Evolutionary conservation across 176 grass and related monocot species (phyloP), one percentile per base, ranked within the genome.

Genomic region (Aegilops sharonensis): DNA sequence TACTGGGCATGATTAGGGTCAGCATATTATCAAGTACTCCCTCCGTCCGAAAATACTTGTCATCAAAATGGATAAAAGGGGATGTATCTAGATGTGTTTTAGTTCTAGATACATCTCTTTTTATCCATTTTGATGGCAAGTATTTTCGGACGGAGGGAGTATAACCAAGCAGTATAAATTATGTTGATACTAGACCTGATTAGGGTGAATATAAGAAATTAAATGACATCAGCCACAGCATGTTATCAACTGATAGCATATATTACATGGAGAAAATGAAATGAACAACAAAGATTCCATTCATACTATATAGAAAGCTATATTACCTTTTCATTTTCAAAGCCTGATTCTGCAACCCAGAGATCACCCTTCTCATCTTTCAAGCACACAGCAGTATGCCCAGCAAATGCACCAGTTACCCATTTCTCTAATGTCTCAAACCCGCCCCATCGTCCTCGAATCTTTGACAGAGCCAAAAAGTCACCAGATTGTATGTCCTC

Each of bases 381-480:
- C 78, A 99, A 83, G 83, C 91, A 92, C 52, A 97, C 97, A 18
- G 94, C 94, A 68, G 97, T 99, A 71, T 99, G 97, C 24, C 97
- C 97, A 81, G 97, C 97, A 72, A 99, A 99, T 78, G 97, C 94
- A 9, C 97, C 97, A 11, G 94, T 96, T 59, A 96, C 97, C 97
- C 97, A 99, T 88, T 99, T 99, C 85, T 96, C 97, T 71, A 99
- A 83, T 42, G 94, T 94, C 81, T 99, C 90, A 79, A 99, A 99
- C 23, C 97, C 97, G 69, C 97, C 97, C 97, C 97, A 99, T 32
- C 97, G 93, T 32, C 97, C 97, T 36, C 94, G 82, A 43, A 99
- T 96, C 81, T 99, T 99, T 17, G 97, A 99, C 21, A 96, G 85
- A 50, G 94, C 97, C 54, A 96, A 78, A 84, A 99, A 99, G 47